phyloP scores from a whole-genome alignment of 1,284 basidiomycete genomes.

The Fistulina hepatica region DNA sequence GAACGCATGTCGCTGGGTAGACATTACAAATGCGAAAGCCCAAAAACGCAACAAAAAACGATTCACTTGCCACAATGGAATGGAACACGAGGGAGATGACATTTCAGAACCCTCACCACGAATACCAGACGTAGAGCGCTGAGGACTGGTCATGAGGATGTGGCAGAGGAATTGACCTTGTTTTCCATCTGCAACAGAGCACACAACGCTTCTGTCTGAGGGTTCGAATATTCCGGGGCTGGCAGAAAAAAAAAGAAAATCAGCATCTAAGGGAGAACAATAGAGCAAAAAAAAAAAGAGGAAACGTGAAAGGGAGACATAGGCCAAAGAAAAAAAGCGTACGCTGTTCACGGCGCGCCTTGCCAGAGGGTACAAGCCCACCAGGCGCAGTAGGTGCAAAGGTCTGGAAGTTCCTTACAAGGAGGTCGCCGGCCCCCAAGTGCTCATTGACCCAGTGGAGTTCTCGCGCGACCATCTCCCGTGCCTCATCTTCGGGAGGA shows the following conservation, averaged over 20 bases:
- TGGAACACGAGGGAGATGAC: too few species aligned
- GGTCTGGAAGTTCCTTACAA: constrained; percentile 52
- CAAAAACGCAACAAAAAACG: too few species aligned
- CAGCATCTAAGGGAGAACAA: neutral
- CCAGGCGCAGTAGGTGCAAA: constrained; percentile 72
- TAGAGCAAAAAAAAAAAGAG: too few species aligned
- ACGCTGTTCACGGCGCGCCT: constrained; percentile 37
- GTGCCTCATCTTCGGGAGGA: constrained; percentile 47
- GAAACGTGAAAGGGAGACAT: constrained; percentile 3
- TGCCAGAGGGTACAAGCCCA: constrained; percentile 29
- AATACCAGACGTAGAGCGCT: too few species aligned
- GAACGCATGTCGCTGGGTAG: too few species aligned
- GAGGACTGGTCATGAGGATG: too few species aligned
- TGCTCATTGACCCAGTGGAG: constrained; percentile 57
- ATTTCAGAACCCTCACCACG: too few species aligned
- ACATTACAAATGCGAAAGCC: too few species aligned
- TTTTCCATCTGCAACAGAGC: constrained; percentile 72
- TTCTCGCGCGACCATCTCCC: constrained; percentile 50
- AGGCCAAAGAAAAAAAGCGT: constrained; percentile 18
- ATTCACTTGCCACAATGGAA: too few species aligned
- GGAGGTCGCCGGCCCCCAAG: constrained; percentile 28
- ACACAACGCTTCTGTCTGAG: constrained; percentile 86
- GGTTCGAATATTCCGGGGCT: constrained; percentile 80
- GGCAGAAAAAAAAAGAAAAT: constrained; percentile 12
- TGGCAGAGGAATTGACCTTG: constrained; percentile 55